These are phyloP conservation scores for Corymbia maculata DNA, from an alignment of 345 rosid genomes.

Conservation along the genomic window DNA sequence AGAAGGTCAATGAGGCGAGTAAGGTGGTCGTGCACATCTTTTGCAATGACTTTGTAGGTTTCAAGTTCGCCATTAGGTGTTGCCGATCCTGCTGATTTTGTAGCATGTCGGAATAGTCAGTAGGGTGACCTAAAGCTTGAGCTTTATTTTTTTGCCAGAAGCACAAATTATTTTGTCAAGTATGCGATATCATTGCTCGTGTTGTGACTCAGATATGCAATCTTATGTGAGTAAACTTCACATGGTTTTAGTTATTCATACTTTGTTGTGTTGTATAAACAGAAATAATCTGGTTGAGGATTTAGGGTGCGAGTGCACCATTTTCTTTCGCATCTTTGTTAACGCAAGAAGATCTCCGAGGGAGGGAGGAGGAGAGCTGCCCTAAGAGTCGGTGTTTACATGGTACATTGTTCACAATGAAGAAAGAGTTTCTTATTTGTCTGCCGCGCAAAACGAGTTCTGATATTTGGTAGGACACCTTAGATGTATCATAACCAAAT, in stretches of 20 bases:
- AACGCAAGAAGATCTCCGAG: not conserved
- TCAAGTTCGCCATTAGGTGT: not conserved
- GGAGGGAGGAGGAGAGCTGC: not conserved
- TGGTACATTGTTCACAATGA: not conserved
- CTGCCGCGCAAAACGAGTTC: not conserved
- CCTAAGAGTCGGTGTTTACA: not conserved
- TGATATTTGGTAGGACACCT: not conserved
- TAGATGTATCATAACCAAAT: not conserved
- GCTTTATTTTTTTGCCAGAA: not conserved
- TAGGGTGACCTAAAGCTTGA: not conserved
- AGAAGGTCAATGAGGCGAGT: not conserved
- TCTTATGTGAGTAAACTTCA: not conserved
- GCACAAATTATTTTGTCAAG: not conserved
- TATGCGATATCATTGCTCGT: not conserved
- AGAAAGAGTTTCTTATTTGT: not conserved
- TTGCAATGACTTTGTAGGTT: not conserved
- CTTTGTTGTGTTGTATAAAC: not conserved
- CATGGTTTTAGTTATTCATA: not conserved
- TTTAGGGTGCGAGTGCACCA: not conserved
- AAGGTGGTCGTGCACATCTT: not conserved
- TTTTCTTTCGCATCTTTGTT: not conserved
- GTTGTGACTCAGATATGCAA: not conserved
- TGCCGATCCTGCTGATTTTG: not conserved
- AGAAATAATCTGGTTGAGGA: not conserved
- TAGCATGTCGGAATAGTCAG: not conserved